phyloP scores from a whole-genome alignment of 2,329 filamentous ascomycete species.

The Cladobotryum mycophilum region DNA sequence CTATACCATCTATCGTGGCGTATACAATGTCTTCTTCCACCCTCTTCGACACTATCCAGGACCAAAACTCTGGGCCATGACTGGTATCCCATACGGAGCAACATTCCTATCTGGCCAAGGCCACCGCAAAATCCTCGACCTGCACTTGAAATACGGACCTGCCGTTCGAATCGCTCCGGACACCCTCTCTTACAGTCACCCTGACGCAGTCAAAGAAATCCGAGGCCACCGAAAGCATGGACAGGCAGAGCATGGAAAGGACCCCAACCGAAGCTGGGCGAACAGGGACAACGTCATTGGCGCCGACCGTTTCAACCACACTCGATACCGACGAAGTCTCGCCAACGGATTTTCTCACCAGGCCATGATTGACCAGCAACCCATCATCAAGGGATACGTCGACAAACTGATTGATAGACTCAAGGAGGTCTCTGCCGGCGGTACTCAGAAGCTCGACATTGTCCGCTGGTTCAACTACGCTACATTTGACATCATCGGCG shows the following conservation, averaged over 20 bases:
- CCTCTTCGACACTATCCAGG: slow-evolving; percentile 6
- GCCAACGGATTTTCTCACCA: slow-evolving; percentile 24
- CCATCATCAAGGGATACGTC: slow-evolving; percentile 21
- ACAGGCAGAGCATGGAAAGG: slow-evolving; percentile 11
- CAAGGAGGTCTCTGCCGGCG: slow-evolving; percentile 9
- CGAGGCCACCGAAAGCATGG: slow-evolving; percentile 14
- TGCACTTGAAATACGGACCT: slow-evolving; percentile 9
- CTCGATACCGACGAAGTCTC: slow-evolving; percentile 18
- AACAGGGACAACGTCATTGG: slow-evolving; percentile 13
- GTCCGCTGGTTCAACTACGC: slow-evolving; percentile 22
- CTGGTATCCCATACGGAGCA: background rate
- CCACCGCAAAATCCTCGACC: background rate
- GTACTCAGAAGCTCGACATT: slow-evolving; percentile 16
- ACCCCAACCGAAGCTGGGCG: background rate
- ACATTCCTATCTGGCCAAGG: background rate
- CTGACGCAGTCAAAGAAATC: slow-evolving; percentile 13
- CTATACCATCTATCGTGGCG: background rate
- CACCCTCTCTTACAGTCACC: background rate
- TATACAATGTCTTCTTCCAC: slow-evolving; percentile 11
- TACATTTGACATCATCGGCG: slow-evolving; percentile 27
- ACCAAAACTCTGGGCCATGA: slow-evolving; percentile 5
- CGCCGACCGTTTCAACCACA: slow-evolving; percentile 15
- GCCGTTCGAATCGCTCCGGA: slow-evolving; percentile 4
- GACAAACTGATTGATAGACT: slow-evolving; percentile 20
- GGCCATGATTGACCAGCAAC: slow-evolving; percentile 25